Base-by-base conservation (phyloP, 2,329 filamentous ascomycete genomes). In the Fusarium marasasianum region DNA sequence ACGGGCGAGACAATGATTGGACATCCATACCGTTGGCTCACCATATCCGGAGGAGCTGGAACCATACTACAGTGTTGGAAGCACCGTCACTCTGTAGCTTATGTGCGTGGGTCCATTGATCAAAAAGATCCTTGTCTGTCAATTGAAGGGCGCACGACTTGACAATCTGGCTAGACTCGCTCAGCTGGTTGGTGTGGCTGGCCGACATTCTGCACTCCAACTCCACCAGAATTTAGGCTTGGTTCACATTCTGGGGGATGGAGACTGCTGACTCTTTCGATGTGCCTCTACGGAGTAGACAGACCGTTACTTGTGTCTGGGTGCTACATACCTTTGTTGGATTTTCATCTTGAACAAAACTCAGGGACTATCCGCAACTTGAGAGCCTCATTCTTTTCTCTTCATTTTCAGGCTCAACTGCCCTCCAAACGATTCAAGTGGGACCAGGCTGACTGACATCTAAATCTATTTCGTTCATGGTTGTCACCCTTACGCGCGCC, bases 91-190 rank as follows among this genome's bases (percentile, higher is more conserved):
- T 41, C 61, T 51, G 35, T 40, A 59, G 54, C 58, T 51, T 70
- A 70, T 66, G 65, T 63, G 59, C 53, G 53, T 66, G 48, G 67
- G 60, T 64, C 73, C 37, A 37, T 61, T 69, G 57, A 69, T 66
- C 64, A 54, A 69, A 73, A 59, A 41, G 66, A 75, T 73, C 68
- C 69, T 63, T 68, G 69, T 74, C 72, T 79, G 77, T 79, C 77
- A 79, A 79, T 66, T 70, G 77, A 79, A 79, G 77, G 77, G 77
- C 77, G 77, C 73, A 71, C 63, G 50, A 66, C 57, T 74, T 72
- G 77, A 78, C 76, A 78, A 76, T 66, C 64, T 72, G 68, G 70
- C 71, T 74, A 72, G 74, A 76, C 75, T 75, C 66, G 66, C 53
- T 50, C 59, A 63, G 50, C 61, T 66, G 66, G 66, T 71, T 71